Evolutionary conservation across 1,139 yeast genomes (phyloP), one percentile per base, ranked within the genome.

Genomic region (Lodderomyces parapsilosis): DNA sequence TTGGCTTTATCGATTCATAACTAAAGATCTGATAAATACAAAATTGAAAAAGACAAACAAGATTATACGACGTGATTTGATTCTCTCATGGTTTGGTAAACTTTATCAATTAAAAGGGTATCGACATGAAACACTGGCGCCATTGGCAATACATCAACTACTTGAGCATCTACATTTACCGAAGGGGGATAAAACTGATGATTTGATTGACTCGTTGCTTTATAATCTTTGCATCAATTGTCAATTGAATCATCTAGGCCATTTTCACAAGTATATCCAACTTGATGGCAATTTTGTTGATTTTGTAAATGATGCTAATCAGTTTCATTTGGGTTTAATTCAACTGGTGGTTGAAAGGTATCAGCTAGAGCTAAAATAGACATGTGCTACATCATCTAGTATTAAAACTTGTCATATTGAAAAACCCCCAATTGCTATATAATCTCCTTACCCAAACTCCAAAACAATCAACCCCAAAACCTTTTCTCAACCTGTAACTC

Each of bases 141-240:
- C n/a, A n/a, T n/a, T n/a, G n/a, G n/a, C 25, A 27, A 50, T 48
- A 35, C 27, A 14, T 23, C 31, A 22, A 36, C 41, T 51, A 36
- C 51, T 55, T 38, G 43, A 38, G 18, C 53, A 40, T 40, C 39
- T 50, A 18, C 39, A 36, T 2, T 24, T 50, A 15, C 36, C 45
- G 13, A 38, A 47, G 18, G 47, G 49, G 6, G 55, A 56, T n/a
- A 62, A 71, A 49, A 46, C 63, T 13, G 77, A 71, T 50, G 77
- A 71, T 52, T 60, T 71, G 50, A 56, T 69, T 11, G 77, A 71
- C 48, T 60, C 71, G 17, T 54, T 68, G 14, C 50, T 71, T 30
- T 71, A 71, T 46, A 65, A 60, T 41, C 41, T 67, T 28, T 65
- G 65, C n/a, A 53, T 61, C 2, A 52, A 62, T 17, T 52, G 57